Base-by-base conservation (phyloP, 2,329 filamentous ascomycete species). In the Colletotrichum musicola region DNA sequence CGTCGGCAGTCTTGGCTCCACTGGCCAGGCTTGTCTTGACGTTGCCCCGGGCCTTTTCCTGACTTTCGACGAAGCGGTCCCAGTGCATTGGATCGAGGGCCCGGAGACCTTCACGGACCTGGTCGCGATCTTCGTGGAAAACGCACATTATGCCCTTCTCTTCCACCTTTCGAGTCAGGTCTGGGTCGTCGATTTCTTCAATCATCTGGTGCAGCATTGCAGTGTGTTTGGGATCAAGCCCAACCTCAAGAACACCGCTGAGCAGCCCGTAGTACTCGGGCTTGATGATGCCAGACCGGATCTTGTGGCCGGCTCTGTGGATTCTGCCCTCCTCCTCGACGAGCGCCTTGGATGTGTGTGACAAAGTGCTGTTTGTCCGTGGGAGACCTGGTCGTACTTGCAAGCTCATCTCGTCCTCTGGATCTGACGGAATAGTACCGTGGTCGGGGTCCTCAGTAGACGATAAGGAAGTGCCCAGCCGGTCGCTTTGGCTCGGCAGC, bases 41-140 rank as follows among this genome's bases (percentile, higher is more conserved):
- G 72, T 89, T 89, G 12, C 84, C 85, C 64, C 83, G 80, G 6
- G 87, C 86, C 78, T 89, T 89, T 74, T 87, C 81, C 78, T 90
- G 89, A 44, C 85, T 82, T 78, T 91, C 88, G 25, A 86, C 84
- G 74, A 94, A 88, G 7, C 81, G 80, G 57, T 86, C 85, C 86
- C 92, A 88, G 76, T 92, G 85, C 70, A 89, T 87, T 0, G 90
- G 89, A 71, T 94, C 92, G 30, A 86, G 85, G 5, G 87, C 88
- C 18, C 88, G 83, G 71, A 90, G 75, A 57, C 78, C 74, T 68
- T 81, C 79, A 47, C 85, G 76, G 20, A 90, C 81, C 60, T 85
- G 75, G 16, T 86, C 84, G 65, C 81, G 82, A 71, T 90, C 78
- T 74, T 90, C 87, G 73, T 88, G 84, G 72, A 93, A 90, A 0